phyloP scores from a whole-genome alignment of 2,329 filamentous ascomycete genomes.

The Stagonosporopsis rhizophila region DNA sequence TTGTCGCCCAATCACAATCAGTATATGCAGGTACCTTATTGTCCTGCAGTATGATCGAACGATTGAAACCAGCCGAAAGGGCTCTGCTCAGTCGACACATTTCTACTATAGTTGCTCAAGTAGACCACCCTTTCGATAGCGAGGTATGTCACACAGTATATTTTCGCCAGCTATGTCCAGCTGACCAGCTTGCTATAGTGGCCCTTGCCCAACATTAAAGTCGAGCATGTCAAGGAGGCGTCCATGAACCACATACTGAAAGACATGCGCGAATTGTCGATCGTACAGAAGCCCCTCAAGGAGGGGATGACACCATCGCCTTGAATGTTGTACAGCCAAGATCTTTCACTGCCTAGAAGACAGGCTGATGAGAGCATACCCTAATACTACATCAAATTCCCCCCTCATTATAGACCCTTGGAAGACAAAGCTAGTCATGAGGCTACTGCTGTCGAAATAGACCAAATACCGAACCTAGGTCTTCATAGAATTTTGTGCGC shows the following conservation, averaged over 20 bases:
- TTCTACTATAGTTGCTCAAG: neutral
- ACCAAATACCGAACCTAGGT: too few relatives aligned
- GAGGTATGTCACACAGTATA: neutral
- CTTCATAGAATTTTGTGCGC: too few relatives aligned
- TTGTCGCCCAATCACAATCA: slow-evolving; percentile 4
- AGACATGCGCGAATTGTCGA: neutral
- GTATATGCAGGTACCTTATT: slow-evolving; percentile 7
- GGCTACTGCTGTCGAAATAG: too few relatives aligned
- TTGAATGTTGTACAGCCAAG: neutral
- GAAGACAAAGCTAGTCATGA: neutral
- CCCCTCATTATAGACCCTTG: neutral
- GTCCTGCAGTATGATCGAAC: slow-evolving; percentile 8
- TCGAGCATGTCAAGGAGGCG: slow-evolving; percentile 5
- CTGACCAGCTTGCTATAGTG: slow-evolving; percentile 2
- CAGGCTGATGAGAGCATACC: too few relatives aligned
- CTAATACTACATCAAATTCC: neutral
- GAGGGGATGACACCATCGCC: neutral
- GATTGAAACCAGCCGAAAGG: slow-evolving; percentile 3
- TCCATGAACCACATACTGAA: slow-evolving; percentile 10
- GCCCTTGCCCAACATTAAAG: slow-evolving; percentile 14
- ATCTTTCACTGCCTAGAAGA: neutral
- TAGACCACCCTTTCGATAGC: slow-evolving; percentile 12
- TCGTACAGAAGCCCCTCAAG: neutral
- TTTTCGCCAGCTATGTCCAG: neutral
- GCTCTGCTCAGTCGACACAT: slow-evolving; percentile 1